Evolutionary conservation across 129 eudicot genomes (phyloP).

Genomic region (Flaveria ramosissima): DNA sequence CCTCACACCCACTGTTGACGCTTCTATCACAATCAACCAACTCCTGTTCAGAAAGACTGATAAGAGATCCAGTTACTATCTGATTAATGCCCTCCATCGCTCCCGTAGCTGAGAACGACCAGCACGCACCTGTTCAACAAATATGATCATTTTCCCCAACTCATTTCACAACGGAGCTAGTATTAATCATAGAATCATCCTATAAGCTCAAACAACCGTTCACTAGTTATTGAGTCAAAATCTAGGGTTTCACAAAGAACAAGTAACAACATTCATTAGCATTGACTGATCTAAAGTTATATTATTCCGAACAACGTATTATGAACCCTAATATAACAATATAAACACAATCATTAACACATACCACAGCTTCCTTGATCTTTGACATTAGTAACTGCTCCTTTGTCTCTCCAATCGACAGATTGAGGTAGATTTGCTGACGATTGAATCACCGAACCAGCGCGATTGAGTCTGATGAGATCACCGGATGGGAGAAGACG

Average conservation of each 20-base stretch:
- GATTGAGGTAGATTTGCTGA: constrained; percentile 44
- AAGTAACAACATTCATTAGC: neutral
- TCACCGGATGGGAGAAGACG: constrained; percentile 37
- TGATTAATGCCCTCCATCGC: constrained; percentile 93
- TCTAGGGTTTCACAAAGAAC: constrained; percentile 12
- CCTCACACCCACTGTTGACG: constrained; percentile 79
- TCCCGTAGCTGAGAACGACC: constrained; percentile 97
- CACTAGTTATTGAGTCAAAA: neutral
- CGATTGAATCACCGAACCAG: constrained; percentile 23
- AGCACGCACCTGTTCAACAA: constrained; percentile 75
- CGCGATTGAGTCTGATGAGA: constrained; percentile 50
- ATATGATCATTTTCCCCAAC: neutral
- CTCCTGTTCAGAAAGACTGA: constrained; percentile 94
- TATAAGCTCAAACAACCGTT: constrained; percentile 14
- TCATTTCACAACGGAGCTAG: neutral
- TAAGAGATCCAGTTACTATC: constrained; percentile 77
- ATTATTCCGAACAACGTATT: neutral
- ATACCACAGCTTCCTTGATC: constrained; percentile 98
- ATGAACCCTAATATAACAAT: constrained; percentile 8
- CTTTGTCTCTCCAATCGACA: constrained; percentile 85
- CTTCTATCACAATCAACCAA: constrained; percentile 82
- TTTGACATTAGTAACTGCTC: constrained; percentile 89
- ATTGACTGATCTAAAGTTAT: neutral
- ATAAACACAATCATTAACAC: constrained; percentile 14
- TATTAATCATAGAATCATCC: constrained; percentile 14